phyloP scores from a whole-genome alignment of 2,329 filamentous ascomycete species.

The Periconia digitata region DNA sequence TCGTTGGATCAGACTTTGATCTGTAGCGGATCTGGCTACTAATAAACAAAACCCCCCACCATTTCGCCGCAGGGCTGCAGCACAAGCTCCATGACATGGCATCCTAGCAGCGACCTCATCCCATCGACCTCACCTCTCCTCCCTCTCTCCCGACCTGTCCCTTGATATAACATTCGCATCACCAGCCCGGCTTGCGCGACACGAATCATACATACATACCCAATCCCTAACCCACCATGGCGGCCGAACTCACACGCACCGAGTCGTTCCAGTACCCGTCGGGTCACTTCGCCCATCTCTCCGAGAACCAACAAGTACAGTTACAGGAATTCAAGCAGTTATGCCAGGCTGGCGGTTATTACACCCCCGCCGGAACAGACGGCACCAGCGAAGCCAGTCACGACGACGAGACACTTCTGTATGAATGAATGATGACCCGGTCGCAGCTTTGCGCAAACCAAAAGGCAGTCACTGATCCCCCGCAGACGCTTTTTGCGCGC shows the following conservation, averaged over 20 bases:
- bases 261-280: conserved; percentile 63
- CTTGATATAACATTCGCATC: background rate
- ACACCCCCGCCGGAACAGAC: conserved; percentile 49
- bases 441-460: conserved; percentile 1
- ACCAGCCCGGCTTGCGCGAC: background rate
- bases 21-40: too few relatives aligned
- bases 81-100: background rate
- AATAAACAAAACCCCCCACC: background rate
- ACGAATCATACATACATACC: background rate
- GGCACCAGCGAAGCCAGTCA: conserved; percentile 56
- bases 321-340: conserved; percentile 72
- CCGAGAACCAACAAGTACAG: conserved; percentile 64
- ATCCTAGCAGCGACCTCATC: background rate
- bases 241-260: conserved; percentile 37
- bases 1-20: too few relatives aligned
- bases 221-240: conserved; percentile 22
- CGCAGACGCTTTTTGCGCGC: conserved; percentile 81
- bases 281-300: conserved; percentile 82
- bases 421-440: conserved; percentile 38
- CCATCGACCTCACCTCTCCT: conserved; percentile 7
- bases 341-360: conserved; percentile 66
- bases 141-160: background rate
- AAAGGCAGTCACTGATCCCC: conserved; percentile 25
- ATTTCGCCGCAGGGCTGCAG: background rate
- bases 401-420: conserved; percentile 74